Conservation (phyloP, 352 stramenopile genomes). For the Phytophthora ohioensis region DNA sequence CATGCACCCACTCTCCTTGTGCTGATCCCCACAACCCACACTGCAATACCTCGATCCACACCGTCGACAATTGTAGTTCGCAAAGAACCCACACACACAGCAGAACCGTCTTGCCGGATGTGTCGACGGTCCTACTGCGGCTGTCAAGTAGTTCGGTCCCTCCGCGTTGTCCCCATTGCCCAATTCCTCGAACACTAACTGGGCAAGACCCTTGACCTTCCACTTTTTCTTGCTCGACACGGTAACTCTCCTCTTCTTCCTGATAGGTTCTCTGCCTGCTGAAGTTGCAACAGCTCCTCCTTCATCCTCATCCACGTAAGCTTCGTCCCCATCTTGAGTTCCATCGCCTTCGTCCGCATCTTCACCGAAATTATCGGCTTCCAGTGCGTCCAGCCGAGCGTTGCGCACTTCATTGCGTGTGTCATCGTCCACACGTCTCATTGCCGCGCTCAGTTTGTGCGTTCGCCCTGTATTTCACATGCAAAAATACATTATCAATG, state of each 20-base stretch:
- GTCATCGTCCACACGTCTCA: slow-evolving; percentile 85
- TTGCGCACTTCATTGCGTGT: slow-evolving; percentile 87
- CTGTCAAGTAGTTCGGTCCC: slow-evolving; percentile 77
- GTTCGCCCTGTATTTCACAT: slow-evolving; percentile 57
- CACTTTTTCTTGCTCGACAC: slow-evolving; percentile 47
- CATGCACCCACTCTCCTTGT: slow-evolving; percentile 91
- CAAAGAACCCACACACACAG: slow-evolving; percentile 87
- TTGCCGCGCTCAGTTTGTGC: slow-evolving; percentile 82
- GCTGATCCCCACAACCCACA: slow-evolving; percentile 84
- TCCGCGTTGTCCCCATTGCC: slow-evolving; percentile 30
- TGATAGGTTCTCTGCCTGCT: slow-evolving; percentile 20
- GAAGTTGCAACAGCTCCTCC: slow-evolving; percentile 10
- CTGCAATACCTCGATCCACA: slow-evolving; percentile 74
- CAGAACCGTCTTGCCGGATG: slow-evolving; percentile 85
- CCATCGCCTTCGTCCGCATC: slow-evolving; percentile 65
- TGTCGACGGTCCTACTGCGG: slow-evolving; percentile 63
- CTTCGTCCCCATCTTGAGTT: slow-evolving; percentile 47
- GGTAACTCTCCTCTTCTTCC: slow-evolving; percentile 52
- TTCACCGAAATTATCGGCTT: slow-evolving; percentile 90
- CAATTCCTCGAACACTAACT: slow-evolving; percentile 90
- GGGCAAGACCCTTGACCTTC: slow-evolving; percentile 91
- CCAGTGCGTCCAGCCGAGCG: slow-evolving; percentile 86
- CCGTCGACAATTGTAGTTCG: slow-evolving; percentile 78
- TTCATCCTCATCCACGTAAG: slow-evolving; percentile 80
- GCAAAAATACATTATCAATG: slow-evolving; percentile 18